Base-by-base conservation (phyloP, 805 yeast species). In the Isabelozyma heimii region DNA sequence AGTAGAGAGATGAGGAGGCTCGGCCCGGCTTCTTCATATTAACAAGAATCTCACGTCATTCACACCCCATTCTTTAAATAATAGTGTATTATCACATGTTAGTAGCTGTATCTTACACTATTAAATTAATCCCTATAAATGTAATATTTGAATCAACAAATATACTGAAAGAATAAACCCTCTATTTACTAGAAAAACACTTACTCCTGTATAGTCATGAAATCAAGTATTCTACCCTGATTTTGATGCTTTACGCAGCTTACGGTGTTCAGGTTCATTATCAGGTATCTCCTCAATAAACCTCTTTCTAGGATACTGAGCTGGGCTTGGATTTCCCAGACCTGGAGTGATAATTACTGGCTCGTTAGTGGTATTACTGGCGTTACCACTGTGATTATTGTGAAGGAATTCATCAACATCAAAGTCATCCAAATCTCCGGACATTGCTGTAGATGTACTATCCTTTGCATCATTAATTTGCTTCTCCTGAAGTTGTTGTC, bases 391-490 rank as follows among this genome's bases (percentile, higher is more conserved):
- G 26, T 47, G 37, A 13, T 53, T 42, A 33, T 48, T 54, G 45
- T 58, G 50, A 39, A 67, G 55, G 48, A 67, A 67, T 33, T 67
- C 70, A 43, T 61, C 63, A 12, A 67, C 70, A 49, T 67, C 69
- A 48, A 67, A 67, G n/a, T 65, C 71, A 30, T 62, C 65, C 8
- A 58, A 38, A 37, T 52, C 57, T 5, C 24, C 41, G 24, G 45
- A 40, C 38, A 3, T 49, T 45, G 26, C 45, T 52, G 45, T 45
- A 47, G 43, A 41, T 24, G 37, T 51, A 49, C 30, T 52, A 44
- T 37, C 48, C 46, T 46, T 44, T 4, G 42, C 49, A 38, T 42
- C 49, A 17, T 43, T 51, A 35, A 53, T 27, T 43, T 51, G 57
- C 42, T 51, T 48, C 40, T 59, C 58, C n/a, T 49, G 53, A 4